Conservation (phyloP, 1,284 basidiomycete species). For the Pseudozyma pruni region DNA sequence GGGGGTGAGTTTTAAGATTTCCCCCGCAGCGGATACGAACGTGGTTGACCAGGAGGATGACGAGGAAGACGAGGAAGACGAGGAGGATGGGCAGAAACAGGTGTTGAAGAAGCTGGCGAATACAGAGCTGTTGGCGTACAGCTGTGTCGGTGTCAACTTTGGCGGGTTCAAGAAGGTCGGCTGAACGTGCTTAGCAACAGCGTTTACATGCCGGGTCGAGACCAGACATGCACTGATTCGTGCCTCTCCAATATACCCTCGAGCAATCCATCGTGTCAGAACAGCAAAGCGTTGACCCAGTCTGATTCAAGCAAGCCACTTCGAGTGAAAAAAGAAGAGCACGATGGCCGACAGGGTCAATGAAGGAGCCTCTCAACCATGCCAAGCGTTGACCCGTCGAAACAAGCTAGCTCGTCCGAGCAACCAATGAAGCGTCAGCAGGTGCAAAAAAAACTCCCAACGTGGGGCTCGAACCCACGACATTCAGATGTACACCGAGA, state of each 20-base stretch:
- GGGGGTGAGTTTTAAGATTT: slow-evolving; percentile 74
- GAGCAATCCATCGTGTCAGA: too few species aligned
- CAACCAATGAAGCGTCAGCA: too few species aligned
- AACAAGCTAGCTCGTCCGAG: too few species aligned
- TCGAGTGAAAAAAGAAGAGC: not conserved
- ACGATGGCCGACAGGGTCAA: not conserved
- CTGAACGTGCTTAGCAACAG: slow-evolving; percentile 2
- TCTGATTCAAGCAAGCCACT: not conserved
- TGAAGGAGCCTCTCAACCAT: too few species aligned
- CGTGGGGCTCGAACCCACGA: slow-evolving; percentile 67
- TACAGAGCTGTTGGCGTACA: slow-evolving; percentile 45
- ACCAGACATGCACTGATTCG: too few species aligned
- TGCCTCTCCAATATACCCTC: slow-evolving; percentile 2
- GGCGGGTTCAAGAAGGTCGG: slow-evolving; percentile 58
- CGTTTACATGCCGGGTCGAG: not conserved
- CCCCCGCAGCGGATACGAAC: slow-evolving; percentile 5
- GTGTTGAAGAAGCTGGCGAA: slow-evolving; percentile 9
- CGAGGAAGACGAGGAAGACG: slow-evolving; percentile 23
- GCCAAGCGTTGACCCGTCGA: too few species aligned
- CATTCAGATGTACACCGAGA: slow-evolving; percentile 56
- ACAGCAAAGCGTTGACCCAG: too few species aligned
- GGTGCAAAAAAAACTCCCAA: slow-evolving; percentile 50
- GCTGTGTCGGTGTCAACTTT: slow-evolving; percentile 62
- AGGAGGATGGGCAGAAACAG: slow-evolving; percentile 19
- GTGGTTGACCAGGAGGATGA: slow-evolving; percentile 9